Evolutionary conservation across 495 filamentous ascomycete species (phyloP).

Genomic region (Xylaria sp.): DNA sequence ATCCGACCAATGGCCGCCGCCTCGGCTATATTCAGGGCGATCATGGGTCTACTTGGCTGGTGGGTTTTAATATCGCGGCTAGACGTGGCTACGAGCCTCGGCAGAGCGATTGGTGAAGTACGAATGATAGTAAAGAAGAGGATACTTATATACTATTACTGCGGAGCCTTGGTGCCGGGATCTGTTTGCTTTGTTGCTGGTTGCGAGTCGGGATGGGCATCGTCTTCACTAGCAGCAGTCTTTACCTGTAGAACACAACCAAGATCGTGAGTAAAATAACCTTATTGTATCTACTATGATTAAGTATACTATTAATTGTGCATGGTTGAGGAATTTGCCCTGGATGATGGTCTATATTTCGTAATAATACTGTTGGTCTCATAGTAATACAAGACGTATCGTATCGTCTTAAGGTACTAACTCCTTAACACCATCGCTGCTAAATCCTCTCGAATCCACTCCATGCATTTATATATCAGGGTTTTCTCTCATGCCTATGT

Average conservation of each 20-base stretch:
- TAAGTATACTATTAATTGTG: neutral
- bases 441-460: neutral
- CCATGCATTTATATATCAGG: neutral
- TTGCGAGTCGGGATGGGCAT: neutral
- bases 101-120: neutral
- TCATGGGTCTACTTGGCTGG: constrained; percentile 9
- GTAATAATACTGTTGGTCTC: neutral
- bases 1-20: neutral
- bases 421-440: neutral
- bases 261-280: too few relatives aligned
- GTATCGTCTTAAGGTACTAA: neutral
- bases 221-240: neutral
- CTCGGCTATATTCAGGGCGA: constrained; percentile 12
- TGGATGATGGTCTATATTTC: neutral
- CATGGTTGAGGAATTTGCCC: neutral
- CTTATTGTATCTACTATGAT: too few relatives aligned
- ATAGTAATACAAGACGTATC: neutral
- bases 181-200: neutral
- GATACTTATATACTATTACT: too few relatives aligned
- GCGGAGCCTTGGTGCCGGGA: neutral
- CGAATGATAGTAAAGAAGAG: neutral
- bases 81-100: neutral
- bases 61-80: neutral
- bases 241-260: neutral
- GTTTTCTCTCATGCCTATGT: neutral